A percentile compares a stretch with the other conserved stretches of the same genome.
phyloP scores from a whole-genome alignment of 306 rosid species.

The Sophora flavescens region DNA sequence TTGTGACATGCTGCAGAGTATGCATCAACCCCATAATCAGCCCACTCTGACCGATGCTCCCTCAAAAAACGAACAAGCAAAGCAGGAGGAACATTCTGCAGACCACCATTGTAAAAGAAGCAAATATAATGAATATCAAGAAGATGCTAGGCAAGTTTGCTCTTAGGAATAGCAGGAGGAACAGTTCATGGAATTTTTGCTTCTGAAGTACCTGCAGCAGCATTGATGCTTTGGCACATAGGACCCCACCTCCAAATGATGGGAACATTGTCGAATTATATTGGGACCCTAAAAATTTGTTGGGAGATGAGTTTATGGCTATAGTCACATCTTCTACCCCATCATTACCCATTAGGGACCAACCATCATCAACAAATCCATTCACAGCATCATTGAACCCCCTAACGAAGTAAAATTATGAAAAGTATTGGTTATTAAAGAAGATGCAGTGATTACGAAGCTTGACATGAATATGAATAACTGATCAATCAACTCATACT shows the following conservation, averaged over 20 bases:
- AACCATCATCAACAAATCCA: slow-evolving; percentile 93
- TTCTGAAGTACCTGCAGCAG: slow-evolving; percentile 75
- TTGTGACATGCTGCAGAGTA: slow-evolving; percentile 90
- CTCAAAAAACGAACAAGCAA: slow-evolving; percentile 93
- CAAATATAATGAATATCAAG: not conserved
- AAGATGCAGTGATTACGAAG: not conserved
- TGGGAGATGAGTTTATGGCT: slow-evolving; percentile 76
- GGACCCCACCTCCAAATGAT: slow-evolving; percentile 84
- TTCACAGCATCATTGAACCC: slow-evolving; percentile 98
- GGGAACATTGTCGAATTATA: slow-evolving; percentile 69
- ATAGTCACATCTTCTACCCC: slow-evolving; percentile 95
- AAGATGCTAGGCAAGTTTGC: not conserved
- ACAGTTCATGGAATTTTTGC: not conserved
- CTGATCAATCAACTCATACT: not conserved
- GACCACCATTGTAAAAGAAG: not conserved
- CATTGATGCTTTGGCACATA: slow-evolving; percentile 99
- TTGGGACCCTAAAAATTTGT: slow-evolving; percentile 74
- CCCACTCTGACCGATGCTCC: slow-evolving; percentile 99
- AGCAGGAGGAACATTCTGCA: slow-evolving; percentile 97
- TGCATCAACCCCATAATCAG: slow-evolving; percentile 95
- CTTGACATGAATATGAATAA: not conserved
- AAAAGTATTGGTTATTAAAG: not conserved
- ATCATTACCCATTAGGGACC: slow-evolving; percentile 86
- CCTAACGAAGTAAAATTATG: slow-evolving; percentile 50
- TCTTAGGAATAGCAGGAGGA: not conserved